Conservation (phyloP, 108 stramenopile species). For the Pseudonitzschia multiseries region DNA sequence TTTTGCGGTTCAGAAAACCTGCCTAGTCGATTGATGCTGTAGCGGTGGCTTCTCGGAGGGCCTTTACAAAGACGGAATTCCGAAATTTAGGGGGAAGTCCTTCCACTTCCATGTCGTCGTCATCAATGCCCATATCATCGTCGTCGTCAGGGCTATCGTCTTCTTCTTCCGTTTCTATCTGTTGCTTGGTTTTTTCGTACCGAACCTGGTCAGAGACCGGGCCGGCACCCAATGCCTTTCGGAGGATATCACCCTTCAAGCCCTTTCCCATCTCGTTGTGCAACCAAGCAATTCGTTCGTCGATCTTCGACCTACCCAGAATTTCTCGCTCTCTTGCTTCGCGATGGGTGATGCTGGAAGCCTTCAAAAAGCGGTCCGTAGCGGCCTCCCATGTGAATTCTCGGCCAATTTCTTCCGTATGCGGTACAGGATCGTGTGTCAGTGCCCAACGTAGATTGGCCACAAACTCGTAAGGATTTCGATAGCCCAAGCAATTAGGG, state of each 20-base stretch:
- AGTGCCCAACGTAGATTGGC: constrained; percentile 77
- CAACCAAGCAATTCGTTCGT: constrained; percentile 78
- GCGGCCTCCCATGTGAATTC: constrained; percentile 85
- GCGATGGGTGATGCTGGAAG: constrained; percentile 60
- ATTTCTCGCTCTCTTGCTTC: constrained; percentile 59
- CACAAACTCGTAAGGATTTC: constrained; percentile 73
- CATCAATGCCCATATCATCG: not conserved
- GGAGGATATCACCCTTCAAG: constrained; percentile 61
- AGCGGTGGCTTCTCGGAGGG: constrained; percentile 51
- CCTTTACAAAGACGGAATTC: constrained; percentile 52
- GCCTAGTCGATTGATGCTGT: constrained; percentile 11
- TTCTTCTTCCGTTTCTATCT: constrained; percentile 24
- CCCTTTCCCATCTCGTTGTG: constrained; percentile 77
- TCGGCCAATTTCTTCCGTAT: constrained; percentile 54
- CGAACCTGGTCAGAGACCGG: constrained; percentile 66
- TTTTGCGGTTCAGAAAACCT: not conserved
- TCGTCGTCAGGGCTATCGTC: constrained; percentile 14
- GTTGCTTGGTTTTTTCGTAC: constrained; percentile 38
- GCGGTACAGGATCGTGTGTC: constrained; percentile 72
- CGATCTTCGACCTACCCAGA: constrained; percentile 56
- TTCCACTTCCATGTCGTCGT: constrained; percentile 45
- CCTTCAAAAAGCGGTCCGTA: constrained; percentile 68
- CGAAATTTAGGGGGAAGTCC: constrained; percentile 47
- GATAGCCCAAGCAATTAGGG: constrained; percentile 76
- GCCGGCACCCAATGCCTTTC: constrained; percentile 69